Conservation (phyloP, 2,329 filamentous ascomycete species). For the Cladosporium sp. region DNA sequence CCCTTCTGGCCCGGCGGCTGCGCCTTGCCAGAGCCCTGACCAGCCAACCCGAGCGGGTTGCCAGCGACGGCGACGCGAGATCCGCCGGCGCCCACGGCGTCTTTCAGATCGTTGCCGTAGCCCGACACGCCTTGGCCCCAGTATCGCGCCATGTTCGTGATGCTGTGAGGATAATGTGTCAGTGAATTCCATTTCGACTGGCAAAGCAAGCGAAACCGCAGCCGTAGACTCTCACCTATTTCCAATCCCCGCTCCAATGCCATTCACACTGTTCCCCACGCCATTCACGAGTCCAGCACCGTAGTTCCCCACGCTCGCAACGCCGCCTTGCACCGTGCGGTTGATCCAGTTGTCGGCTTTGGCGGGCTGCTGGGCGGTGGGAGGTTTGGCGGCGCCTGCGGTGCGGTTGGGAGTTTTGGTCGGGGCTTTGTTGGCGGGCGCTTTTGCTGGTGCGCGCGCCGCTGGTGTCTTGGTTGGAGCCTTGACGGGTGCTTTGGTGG, state of each 20-base stretch:
- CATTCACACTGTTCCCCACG: constrained; percentile 45
- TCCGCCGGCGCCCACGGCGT: constrained; percentile 42
- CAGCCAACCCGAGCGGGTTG: constrained; percentile 44
- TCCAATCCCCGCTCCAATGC: constrained; percentile 42
- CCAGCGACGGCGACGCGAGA: constrained; percentile 40
- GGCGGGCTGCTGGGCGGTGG: constrained; percentile 13
- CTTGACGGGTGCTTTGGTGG: constrained; percentile 14
- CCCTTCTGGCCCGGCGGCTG: constrained; percentile 18
- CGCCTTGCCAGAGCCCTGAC: constrained; percentile 30
- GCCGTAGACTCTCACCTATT: constrained; percentile 30
- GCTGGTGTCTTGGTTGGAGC: constrained; percentile 10
- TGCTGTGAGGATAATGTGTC: constrained; percentile 24
- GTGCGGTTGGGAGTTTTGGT: background rate
- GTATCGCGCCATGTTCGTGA: constrained; percentile 40
- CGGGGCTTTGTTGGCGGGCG: constrained; percentile 8
- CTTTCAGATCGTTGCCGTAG: constrained; percentile 49
- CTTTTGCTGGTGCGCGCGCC: constrained; percentile 8
- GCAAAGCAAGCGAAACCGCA: background rate
- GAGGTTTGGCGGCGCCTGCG: background rate
- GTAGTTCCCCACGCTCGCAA: constrained; percentile 42
- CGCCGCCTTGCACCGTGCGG: constrained; percentile 39
- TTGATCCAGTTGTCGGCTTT: constrained; percentile 43
- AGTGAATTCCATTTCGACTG: background rate
- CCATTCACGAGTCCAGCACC: constrained; percentile 40
- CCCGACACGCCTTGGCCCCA: constrained; percentile 47